Conservation (phyloP, 2,329 filamentous ascomycete species). For the Penicillium sp. region DNA sequence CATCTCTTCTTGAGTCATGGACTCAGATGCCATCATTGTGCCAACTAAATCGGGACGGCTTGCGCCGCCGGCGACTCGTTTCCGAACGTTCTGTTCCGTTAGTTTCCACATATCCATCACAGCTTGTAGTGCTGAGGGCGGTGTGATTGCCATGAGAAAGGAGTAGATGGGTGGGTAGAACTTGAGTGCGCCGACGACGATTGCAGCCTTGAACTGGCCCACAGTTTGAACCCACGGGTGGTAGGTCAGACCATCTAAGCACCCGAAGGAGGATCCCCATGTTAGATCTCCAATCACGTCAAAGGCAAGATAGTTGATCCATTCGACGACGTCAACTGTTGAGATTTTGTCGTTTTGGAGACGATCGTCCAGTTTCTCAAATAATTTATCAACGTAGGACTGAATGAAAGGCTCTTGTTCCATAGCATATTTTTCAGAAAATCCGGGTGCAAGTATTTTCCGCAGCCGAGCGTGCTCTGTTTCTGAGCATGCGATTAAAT, state of each 20-base stretch:
- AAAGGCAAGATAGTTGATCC: background rate
- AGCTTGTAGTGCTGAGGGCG: background rate
- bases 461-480: background rate
- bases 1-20: background rate
- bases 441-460: background rate
- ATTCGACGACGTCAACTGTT: background rate
- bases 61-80: background rate
- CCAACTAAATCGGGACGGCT: background rate
- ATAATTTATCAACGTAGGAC: background rate
- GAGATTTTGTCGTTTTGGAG: background rate
- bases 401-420: background rate
- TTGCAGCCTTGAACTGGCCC: background rate
- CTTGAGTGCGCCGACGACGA: background rate
- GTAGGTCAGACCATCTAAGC: background rate
- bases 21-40: background rate
- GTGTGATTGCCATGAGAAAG: background rate
- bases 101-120: background rate
- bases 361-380: background rate
- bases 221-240: background rate
- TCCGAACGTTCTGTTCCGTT: background rate
- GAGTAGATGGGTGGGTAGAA: background rate
- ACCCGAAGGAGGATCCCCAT: background rate
- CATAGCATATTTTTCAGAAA: background rate
- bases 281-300: background rate
- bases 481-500: background rate